Evolutionary conservation across 2,329 filamentous ascomycete genomes (phyloP), one percentile per base, ranked within the genome.

Genomic region (Penicillium sp.): DNA sequence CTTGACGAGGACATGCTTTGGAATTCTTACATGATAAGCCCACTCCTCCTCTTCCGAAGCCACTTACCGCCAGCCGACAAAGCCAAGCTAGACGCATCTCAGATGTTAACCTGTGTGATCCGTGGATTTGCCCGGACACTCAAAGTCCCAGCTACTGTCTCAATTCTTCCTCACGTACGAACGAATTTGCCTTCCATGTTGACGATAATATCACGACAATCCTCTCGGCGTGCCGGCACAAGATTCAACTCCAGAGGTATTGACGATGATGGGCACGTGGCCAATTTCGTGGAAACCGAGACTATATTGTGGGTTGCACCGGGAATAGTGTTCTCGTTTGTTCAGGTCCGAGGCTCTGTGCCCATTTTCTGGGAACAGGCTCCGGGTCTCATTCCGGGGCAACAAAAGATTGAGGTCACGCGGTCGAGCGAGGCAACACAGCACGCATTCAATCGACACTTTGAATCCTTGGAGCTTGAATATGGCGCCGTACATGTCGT

Each of bases 21-120:
- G 93, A 99, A 99, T 66, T 95, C 89, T 3, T 96, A 95, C 72
- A 96, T 99, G 90, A 95, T 99, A 62, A 86, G 87, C 56, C 91
- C 93, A 4, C 77, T 99, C 46, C 85, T 96, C 27, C 82, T 90
- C 67, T 97, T 99, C 67, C 84, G 93, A 36, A 90, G 87, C 27
- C 82, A 88, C 14, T 78, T 99, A 39, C 80, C 89, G 53, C 80
- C 82, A 5, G 79, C 81, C 46, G 89, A 96, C 60, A 86, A 86
- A 58, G 79, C 82, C 52, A 84, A 83, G 4, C 78, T 99, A n/a
- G 93, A 99, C 73, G 77, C 80, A 3, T 95, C 90, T 16, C 82
- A 87, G 34, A 90, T 97, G 46, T 74, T 99, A 50, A 99, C 91
- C 0, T 95, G 89, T 59, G 92, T 92, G 9, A 96, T 97, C 55